Evolutionary conservation across 2,329 filamentous ascomycete species (phyloP).

Genomic region (Tolypocladium endophyticum): DNA sequence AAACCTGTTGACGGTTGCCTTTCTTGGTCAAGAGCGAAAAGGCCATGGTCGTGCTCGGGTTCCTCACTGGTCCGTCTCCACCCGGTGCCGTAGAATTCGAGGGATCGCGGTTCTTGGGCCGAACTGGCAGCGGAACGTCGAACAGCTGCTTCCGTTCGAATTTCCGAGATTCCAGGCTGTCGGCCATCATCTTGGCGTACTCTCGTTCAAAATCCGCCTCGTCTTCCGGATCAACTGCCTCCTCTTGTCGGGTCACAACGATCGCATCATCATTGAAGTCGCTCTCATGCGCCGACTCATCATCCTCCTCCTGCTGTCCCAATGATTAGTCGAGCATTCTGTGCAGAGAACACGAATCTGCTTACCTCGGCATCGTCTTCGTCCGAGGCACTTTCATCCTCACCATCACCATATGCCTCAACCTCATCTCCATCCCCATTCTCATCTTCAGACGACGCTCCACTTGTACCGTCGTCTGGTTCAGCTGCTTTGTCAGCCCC

Average conservation of each 20-base stretch:
- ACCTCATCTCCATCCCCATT: constrained; percentile 57
- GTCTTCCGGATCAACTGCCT: constrained; percentile 82
- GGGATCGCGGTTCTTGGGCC: constrained; percentile 54
- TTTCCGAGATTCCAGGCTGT: constrained; percentile 90
- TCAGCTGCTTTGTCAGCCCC: constrained; percentile 61
- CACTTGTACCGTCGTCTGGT: constrained; percentile 61
- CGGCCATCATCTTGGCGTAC: constrained; percentile 96
- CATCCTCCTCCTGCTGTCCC: constrained; percentile 33
- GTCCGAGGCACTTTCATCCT: constrained; percentile 47
- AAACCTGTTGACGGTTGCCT: constrained; percentile 86
- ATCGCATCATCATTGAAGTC: constrained; percentile 81
- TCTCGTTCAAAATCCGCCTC: constrained; percentile 97
- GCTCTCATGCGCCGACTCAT: constrained; percentile 41
- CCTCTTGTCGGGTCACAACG: constrained; percentile 81
- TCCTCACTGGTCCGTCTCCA: constrained; percentile 8
- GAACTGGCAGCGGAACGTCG: constrained; percentile 94
- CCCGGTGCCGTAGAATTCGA: constrained; percentile 18
- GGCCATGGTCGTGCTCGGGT: constrained; percentile 61
- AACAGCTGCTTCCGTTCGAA: constrained; percentile 92
- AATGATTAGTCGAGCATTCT: background rate
- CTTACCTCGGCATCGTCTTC: constrained; percentile 51
- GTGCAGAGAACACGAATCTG: background rate
- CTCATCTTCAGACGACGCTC: constrained; percentile 66
- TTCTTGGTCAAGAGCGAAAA: constrained; percentile 94
- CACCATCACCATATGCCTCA: constrained; percentile 48